Percentiles rank a stretch among this genome's conserved stretches.
Conservation (phyloP, 306 rosid species). For the Nissolia schottii region DNA sequence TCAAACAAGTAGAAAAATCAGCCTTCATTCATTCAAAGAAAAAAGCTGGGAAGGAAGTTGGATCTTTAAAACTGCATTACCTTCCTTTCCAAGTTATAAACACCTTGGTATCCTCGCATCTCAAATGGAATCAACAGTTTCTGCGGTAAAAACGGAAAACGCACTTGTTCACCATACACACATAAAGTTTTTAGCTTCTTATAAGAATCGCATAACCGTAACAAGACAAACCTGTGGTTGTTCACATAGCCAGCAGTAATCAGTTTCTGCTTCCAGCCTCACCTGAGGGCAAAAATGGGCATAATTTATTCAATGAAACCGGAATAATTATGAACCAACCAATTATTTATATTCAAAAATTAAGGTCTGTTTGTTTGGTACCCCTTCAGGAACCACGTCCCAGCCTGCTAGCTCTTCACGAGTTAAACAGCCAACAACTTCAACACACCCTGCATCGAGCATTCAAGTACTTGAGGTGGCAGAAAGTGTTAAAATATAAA, state of each 20-base stretch:
- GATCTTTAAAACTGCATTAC: conserved; percentile 28
- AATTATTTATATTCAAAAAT: not conserved
- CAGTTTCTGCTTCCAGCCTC: conserved; percentile 81
- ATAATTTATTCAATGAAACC: conserved; percentile 8
- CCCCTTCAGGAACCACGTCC: conserved; percentile 91
- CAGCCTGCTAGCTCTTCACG: conserved; percentile 71
- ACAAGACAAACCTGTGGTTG: conserved; percentile 63
- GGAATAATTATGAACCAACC: not conserved
- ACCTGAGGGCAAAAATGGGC: conserved; percentile 49
- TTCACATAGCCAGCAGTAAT: conserved; percentile 91
- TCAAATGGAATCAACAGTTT: conserved; percentile 86
- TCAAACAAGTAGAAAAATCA: conserved; percentile 11
- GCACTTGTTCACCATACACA: not conserved
- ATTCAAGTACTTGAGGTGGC: no score
- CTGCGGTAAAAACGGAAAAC: conserved; percentile 34
- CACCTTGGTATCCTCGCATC: conserved; percentile 95
- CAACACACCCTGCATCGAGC: conserved; percentile 61
- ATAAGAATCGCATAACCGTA: not conserved
- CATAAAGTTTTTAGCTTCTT: not conserved
- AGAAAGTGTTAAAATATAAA: no score
- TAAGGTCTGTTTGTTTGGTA: conserved; percentile 24
- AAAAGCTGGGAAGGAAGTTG: not conserved
- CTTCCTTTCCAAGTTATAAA: conserved; percentile 91
- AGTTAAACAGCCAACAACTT: conserved; percentile 79
- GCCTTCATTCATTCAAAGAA: conserved; percentile 11